phyloP scores from a whole-genome alignment of 768 basidiomycete genomes.

The Kwoniella sp. region DNA sequence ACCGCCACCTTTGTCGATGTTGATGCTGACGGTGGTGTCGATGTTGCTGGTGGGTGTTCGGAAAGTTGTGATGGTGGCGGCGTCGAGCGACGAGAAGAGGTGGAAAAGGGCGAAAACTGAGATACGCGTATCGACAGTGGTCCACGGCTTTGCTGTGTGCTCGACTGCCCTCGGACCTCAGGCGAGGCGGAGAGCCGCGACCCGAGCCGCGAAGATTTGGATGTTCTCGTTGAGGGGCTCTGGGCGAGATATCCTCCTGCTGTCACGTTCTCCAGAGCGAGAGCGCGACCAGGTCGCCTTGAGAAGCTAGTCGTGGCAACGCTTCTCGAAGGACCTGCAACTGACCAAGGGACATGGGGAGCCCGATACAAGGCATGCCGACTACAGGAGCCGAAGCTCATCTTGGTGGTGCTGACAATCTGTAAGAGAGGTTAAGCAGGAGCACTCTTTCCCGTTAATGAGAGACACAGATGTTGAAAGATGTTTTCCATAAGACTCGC shows the following conservation, averaged over 20 bases:
- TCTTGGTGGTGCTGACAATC: neutral
- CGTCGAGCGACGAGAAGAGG: conserved; percentile 16
- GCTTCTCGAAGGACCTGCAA: conserved; percentile 18
- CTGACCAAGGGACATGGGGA: neutral
- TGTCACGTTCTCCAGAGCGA: neutral
- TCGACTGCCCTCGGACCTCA: neutral
- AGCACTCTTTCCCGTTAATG: neutral
- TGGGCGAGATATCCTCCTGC: neutral
- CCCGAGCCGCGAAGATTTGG: neutral
- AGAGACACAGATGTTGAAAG: too few species aligned
- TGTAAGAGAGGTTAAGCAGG: neutral
- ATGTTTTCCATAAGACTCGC: neutral
- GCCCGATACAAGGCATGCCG: conserved; percentile 14
- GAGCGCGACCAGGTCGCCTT: neutral
- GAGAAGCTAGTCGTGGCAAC: neutral
- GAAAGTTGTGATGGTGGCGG: conserved; percentile 11
- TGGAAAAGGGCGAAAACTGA: conserved; percentile 8
- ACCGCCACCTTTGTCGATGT: conserved; percentile 3
- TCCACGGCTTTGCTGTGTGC: neutral
- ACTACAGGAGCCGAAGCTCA: conserved; percentile 30
- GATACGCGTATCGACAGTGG: neutral
- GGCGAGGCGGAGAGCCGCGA: neutral
- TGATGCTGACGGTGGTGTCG: neutral
- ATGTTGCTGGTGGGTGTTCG: too few species aligned
- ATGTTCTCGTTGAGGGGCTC: neutral